These are phyloP conservation scores for Hypsizygus ulmarius DNA, from an alignment of 1,284 basidiomycete species.

Conservation along the genomic window DNA sequence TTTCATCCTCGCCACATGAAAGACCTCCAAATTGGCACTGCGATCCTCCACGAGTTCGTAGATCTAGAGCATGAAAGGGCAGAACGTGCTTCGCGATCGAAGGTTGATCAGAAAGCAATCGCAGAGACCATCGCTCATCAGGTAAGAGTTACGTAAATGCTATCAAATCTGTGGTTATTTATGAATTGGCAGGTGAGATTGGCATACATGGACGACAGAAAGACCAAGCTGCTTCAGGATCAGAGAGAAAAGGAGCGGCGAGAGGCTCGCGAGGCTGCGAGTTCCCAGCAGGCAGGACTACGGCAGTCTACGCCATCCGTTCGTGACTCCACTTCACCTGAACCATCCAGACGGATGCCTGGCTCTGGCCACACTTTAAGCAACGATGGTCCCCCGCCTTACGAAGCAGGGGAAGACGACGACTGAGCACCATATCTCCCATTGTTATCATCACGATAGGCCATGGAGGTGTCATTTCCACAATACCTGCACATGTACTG, in stretches of 20 bases:
- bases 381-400: slow-evolving; percentile 22
- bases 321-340: slow-evolving; percentile 6
- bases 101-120: slow-evolving; percentile 54
- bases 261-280: slow-evolving; percentile 37
- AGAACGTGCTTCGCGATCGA: slow-evolving; percentile 43
- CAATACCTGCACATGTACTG: background rate
- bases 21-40: slow-evolving; percentile 59
- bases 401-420: slow-evolving; percentile 17
- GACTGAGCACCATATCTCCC: background rate
- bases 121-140: slow-evolving; percentile 52
- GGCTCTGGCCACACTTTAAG: slow-evolving; percentile 30
- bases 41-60: slow-evolving; percentile 60
- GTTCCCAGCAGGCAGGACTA: slow-evolving; percentile 11
- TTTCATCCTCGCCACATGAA: slow-evolving; percentile 53
- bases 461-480: background rate
- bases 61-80: slow-evolving; percentile 54
- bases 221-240: slow-evolving; percentile 48
- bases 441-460: background rate
- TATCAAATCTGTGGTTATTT: background rate
- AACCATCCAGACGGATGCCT: slow-evolving; percentile 26
- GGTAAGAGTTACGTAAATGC: slow-evolving; percentile 31
- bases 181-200: slow-evolving; percentile 55
- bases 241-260: slow-evolving; percentile 55
- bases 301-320: slow-evolving; percentile 14
- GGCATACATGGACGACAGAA: slow-evolving; percentile 74